Base-by-base conservation (phyloP, 1,284 basidiomycete species). In the Tremellales sp. region DNA sequence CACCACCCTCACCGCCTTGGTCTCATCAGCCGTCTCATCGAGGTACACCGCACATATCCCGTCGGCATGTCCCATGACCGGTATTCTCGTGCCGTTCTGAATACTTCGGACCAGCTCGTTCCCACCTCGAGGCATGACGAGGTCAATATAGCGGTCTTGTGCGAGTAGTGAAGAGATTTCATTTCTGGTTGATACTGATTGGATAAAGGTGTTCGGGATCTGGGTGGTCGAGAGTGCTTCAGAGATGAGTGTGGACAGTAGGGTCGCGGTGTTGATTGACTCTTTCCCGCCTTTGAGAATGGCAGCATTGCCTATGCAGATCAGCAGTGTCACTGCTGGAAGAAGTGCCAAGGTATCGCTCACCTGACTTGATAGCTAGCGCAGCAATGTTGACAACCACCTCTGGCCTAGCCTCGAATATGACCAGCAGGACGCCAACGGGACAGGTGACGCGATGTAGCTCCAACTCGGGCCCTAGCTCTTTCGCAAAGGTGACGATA, bases 21-120 rank as follows among this genome's bases (percentile, higher is more conserved):
- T 79, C 39, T 78, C 62, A 59, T 87, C 81, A 0, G 93, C 94
- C 31, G 80, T 80, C 57, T 87, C 82, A 72, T 99, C 94, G 3
- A 98, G 75, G 71, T 86, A 97, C 1, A 93, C 84, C 4, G 84
- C 81, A 70, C 94, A 98, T 8, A 97, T 76, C 0, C 94, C 94
- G 71, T 98, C 94, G 3, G 96, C 94, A 67, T 99, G 96, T 1
- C 96, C 96, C 92, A 98, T 97, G 40, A 99, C 96, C 1, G 96
- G 86, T 57, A 99, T 97, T 48, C 87, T 80, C 0, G 94, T 96
- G 55, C 80, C 83, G 53, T 89, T 85, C 72, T 97, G 89, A 51
- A 99, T 97, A 67, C 78, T 86, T 54, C 78, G 80, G 11, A 98
- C 96, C 21, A 99, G 82, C 61, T 82, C 83, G 64, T 94, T 96